Conservation (phyloP, 2,329 filamentous ascomycete genomes). For the Exserohilum rostratum region DNA sequence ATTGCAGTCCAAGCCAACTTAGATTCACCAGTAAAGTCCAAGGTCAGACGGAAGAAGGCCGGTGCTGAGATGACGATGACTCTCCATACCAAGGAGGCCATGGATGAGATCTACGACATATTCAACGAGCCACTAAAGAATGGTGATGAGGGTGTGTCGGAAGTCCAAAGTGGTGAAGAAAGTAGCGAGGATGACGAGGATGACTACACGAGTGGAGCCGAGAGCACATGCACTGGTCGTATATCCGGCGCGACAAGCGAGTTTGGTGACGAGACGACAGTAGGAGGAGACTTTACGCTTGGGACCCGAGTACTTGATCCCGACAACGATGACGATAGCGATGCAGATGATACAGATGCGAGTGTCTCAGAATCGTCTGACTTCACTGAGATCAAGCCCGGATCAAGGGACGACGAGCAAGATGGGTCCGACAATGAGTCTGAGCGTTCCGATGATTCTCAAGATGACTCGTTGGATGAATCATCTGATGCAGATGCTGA, state of each 20-base stretch:
- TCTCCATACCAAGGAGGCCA: constrained; percentile 90
- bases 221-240: constrained; percentile 80
- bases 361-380: constrained; percentile 85
- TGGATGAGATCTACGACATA: constrained; percentile 95
- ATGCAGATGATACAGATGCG: constrained; percentile 45
- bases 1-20: constrained; percentile 84
- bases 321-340: constrained; percentile 43
- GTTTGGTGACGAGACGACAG: constrained; percentile 66
- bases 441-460: constrained; percentile 38
- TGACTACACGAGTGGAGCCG: constrained; percentile 81
- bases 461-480: constrained; percentile 46
- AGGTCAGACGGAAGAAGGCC: constrained; percentile 76
- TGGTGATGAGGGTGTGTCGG: constrained; percentile 53
- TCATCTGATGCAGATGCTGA: constrained; percentile 35
- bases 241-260: constrained; percentile 69
- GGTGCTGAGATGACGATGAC: constrained; percentile 92
- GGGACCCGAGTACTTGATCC: constrained; percentile 48
- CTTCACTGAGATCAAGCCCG: constrained; percentile 75
- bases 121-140: constrained; percentile 83
- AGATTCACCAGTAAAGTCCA: constrained; percentile 79
- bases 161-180: constrained; percentile 69
- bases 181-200: constrained; percentile 67
- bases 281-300: constrained; percentile 57
- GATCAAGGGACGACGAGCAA: constrained; percentile 55
- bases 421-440: constrained; percentile 48